Base-by-base conservation (phyloP, 2,329 filamentous ascomycete genomes). In the Botrytis hyacinthi region DNA sequence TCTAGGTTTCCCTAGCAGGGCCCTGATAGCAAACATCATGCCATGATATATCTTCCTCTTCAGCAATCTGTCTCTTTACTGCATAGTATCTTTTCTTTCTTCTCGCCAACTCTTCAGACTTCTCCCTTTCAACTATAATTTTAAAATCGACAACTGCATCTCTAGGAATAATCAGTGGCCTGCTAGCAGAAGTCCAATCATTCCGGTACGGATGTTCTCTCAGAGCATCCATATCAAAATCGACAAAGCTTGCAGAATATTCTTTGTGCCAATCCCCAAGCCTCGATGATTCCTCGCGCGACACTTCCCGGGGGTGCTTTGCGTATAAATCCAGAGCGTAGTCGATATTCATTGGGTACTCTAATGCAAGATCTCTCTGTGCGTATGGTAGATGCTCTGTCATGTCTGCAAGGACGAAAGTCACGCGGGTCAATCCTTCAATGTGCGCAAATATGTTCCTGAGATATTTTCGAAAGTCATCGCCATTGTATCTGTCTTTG, bases 51-150 rank as follows among this genome's bases (percentile, higher is more conserved):
- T 26, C n/a, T 46, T 32, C 18, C 18, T 46, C 40, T 20, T 44
- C 14, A 65, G 26, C n/a, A 32, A 65, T 46, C 1, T 44, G 20
- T 32, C 57, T 40, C 67, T 70, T 70, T 4, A 59, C 29, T n/a
- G n/a, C 67, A 59, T 42, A 59, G 10, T 42, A 70, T 29, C 37
- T 14, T 42, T 42, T 59, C 67, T 59, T 70, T 32, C 22, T 70
- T 20, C 44, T 59, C 22, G 35, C 67, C n/a, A 70, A 59, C 20
- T 57, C 37, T 6, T 70, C 51, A 22, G 67, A 37, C 35, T 42
- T 40, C 48, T 29, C 29, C 37, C 54, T 70, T 5, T 9, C 2
- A 40, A 70, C 32, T 26, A 59, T 51, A 35, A 70, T 26, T 12
- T 42, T 16, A 22, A 54, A 70, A 7, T 70, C 67, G 9, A 70